Conservation (phyloP, 1,139 yeast species). For the Pneumocystis murina region DNA sequence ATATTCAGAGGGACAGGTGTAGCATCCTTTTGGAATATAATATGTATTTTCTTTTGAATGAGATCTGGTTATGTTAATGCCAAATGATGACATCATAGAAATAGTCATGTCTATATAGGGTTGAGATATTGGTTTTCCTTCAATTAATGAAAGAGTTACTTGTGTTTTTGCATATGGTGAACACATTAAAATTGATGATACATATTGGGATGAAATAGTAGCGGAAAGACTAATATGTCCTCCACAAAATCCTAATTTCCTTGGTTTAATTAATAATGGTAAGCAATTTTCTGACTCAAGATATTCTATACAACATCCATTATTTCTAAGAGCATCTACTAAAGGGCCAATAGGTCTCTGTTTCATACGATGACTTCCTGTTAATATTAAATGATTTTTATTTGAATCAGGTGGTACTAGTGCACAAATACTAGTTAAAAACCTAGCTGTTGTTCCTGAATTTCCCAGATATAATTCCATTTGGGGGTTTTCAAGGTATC, state of each 20-base stretch:
- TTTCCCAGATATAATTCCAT: conserved; percentile 74
- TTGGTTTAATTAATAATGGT: conserved; percentile 51
- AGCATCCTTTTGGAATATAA: conserved; percentile 72
- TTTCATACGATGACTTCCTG: conserved; percentile 96
- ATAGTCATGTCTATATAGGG: conserved; percentile 95
- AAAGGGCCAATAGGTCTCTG: conserved; percentile 95
- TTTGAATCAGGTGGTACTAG: conserved; percentile 38
- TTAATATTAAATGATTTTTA: conserved; percentile 42
- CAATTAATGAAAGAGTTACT: conserved; percentile 74
- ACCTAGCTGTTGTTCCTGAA: conserved; percentile 97
- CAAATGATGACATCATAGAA: conserved; percentile 85
- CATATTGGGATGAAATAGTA: conserved; percentile 92
- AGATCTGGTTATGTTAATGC: conserved; percentile 62
- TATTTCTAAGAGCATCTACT: conserved; percentile 72
- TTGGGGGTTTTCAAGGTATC: conserved; percentile 45
- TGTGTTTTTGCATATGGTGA: conserved; percentile 91
- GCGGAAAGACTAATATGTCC: conserved; percentile 91
- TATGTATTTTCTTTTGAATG: conserved; percentile 65
- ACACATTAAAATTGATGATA: conserved; percentile 88
- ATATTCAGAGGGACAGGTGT: conserved; percentile 67
- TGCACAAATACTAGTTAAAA: conserved; percentile 80
- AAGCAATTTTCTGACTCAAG: conserved; percentile 65
- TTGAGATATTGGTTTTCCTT: conserved; percentile 94
- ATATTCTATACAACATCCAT: conserved; percentile 64
- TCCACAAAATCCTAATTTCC: conserved; percentile 65